These are phyloP conservation scores for Irpex sp. DNA, from an alignment of 1,284 basidiomycete species.

Conservation along the genomic window DNA sequence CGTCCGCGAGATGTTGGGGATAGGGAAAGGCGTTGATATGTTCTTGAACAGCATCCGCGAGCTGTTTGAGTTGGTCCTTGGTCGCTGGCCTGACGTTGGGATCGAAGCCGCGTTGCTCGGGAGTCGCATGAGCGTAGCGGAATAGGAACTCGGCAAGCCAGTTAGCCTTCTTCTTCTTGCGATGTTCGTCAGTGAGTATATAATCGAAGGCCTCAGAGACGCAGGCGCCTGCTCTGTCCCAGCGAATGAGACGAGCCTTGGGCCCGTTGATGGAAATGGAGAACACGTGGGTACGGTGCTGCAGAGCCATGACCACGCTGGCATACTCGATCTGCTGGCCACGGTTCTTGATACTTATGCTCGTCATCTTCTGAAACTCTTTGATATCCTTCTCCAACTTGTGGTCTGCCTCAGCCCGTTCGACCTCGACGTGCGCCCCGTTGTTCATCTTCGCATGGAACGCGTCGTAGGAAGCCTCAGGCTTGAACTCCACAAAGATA, in stretches of 20 bases:
- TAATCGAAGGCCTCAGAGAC: constrained; percentile 26
- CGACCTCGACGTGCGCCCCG: neutral
- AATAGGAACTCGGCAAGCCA: neutral
- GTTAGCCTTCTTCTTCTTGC: neutral
- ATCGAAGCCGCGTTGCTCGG: neutral
- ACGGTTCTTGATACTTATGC: too few species aligned
- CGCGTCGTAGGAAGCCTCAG: neutral
- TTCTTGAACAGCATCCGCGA: neutral
- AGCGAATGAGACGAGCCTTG: constrained; percentile 21
- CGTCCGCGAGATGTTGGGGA: neutral
- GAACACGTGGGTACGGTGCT: constrained; percentile 7
- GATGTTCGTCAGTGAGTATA: neutral
- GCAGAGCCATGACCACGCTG: constrained; percentile 3
- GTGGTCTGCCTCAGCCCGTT: neutral
- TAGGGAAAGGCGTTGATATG: neutral
- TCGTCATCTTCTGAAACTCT: too few species aligned
- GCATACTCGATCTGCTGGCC: neutral
- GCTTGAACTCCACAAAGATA: neutral
- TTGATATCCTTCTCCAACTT: too few species aligned
- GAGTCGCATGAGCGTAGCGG: neutral
- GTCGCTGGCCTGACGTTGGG: neutral
- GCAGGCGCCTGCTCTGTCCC: constrained; percentile 26
- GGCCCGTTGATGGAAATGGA: neutral
- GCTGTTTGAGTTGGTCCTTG: neutral
- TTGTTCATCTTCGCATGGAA: neutral